A percentile compares a stretch with the other conserved stretches of the same genome.
Conservation (phyloP, 352 stramenopile genomes). For the Phytophthora pistaciae region DNA sequence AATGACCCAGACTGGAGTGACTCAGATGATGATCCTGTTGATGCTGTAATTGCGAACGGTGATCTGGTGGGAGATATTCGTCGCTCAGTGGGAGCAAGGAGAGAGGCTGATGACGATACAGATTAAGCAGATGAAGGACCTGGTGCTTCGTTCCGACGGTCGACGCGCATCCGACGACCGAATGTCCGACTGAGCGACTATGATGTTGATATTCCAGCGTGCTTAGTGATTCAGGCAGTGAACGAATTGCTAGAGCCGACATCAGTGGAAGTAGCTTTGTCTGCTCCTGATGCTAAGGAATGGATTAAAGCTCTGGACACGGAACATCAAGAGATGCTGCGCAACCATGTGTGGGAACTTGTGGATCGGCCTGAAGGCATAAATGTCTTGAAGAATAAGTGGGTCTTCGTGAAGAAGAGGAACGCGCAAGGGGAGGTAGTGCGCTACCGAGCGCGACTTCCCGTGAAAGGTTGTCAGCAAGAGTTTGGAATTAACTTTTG, state of each 20-base stretch:
- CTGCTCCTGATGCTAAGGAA: not conserved
- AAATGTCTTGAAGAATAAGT: not conserved
- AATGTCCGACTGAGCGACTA: not conserved
- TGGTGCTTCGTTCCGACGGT: not conserved
- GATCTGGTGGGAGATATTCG: not conserved
- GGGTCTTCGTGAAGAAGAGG: not conserved
- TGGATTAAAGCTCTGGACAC: not conserved
- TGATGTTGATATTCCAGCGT: not conserved
- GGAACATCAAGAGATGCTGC: not conserved
- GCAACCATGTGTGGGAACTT: not conserved
- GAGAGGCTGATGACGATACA: not conserved
- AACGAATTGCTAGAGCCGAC: not conserved
- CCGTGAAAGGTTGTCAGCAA: not conserved
- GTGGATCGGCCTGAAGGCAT: not conserved
- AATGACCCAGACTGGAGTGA: not conserved
- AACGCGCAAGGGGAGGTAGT: not conserved
- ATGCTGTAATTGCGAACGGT: conserved; percentile 15
- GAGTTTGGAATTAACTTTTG: not conserved
- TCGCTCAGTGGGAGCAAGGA: not conserved
- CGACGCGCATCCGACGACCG: not conserved
- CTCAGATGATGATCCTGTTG: not conserved
- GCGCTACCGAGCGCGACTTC: not conserved
- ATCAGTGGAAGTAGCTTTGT: not conserved
- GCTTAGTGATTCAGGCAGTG: not conserved
- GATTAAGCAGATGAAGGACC: not conserved